These are phyloP conservation scores for Corchorus capsularis DNA, from an alignment of 345 rosid species.

Conservation along the genomic window DNA sequence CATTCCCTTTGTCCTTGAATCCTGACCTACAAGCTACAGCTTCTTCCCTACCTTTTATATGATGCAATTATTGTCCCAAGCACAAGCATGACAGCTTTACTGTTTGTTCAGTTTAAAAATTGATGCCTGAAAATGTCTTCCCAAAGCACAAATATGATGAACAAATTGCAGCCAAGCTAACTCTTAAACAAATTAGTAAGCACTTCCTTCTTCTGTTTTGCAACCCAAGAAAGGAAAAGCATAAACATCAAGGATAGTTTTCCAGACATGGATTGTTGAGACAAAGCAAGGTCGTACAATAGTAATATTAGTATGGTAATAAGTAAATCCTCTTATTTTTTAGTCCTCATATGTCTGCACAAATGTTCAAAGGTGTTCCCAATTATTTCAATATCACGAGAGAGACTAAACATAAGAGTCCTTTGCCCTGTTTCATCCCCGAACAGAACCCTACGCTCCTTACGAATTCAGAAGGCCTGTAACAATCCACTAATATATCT, in stretches of 20 bases:
- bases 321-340: too few relatives aligned
- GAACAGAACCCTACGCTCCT: too few relatives aligned
- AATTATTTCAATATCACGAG: too few relatives aligned
- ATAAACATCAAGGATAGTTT: too few relatives aligned
- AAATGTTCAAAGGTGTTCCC: too few relatives aligned
- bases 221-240: not conserved
- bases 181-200: too few relatives aligned
- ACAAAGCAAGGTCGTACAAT: not conserved
- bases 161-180: not conserved
- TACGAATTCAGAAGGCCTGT: too few relatives aligned
- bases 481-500: not conserved
- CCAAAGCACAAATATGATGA: not conserved
- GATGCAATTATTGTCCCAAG: not conserved
- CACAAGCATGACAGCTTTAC: not conserved
- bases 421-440: too few relatives aligned
- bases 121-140: not conserved
- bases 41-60: not conserved
- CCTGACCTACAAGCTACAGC: not conserved
- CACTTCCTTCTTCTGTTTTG: too few relatives aligned
- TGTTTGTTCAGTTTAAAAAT: not conserved
- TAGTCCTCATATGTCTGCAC: too few relatives aligned
- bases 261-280: not conserved
- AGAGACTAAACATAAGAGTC: too few relatives aligned
- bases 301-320: too few relatives aligned
- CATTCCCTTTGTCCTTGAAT: not conserved